phyloP scores from a whole-genome alignment of 2,329 filamentous ascomycete genomes.

The Fusarium denticulatum region DNA sequence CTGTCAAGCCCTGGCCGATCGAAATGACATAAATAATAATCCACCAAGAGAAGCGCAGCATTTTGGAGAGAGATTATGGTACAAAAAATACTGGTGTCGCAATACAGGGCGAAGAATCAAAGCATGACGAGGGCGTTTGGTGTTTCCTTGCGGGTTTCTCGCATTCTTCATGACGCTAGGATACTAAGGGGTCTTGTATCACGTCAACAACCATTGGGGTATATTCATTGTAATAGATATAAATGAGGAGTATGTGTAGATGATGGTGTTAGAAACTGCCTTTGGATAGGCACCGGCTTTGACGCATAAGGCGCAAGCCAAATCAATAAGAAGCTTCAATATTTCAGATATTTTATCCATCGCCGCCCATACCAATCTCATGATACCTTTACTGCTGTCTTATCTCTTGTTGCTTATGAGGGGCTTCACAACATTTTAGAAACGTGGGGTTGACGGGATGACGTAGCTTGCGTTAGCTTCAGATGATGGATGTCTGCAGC shows the following conservation, averaged over 20 bases:
- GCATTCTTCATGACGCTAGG: conserved; percentile 37
- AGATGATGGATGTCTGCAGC: neutral
- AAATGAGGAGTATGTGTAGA: conserved; percentile 36
- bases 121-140: conserved; percentile 43
- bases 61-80: conserved; percentile 20
- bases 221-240: conserved; percentile 44
- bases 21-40: conserved; percentile 19
- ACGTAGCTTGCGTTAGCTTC: conserved; percentile 24
- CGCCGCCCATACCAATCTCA: conserved; percentile 23
- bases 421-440: neutral
- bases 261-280: neutral
- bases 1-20: neutral
- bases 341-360: neutral
- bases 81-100: conserved; percentile 22
- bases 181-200: conserved; percentile 13
- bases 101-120: conserved; percentile 31
- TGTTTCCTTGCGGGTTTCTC: conserved; percentile 35
- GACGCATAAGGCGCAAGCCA: conserved; percentile 14
- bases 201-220: conserved; percentile 26
- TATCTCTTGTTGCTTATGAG: neutral
- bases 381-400: neutral
- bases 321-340: conserved; percentile 5
- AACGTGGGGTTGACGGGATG: conserved; percentile 17
- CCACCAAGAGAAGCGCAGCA: conserved; percentile 27
- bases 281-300: conserved; percentile 33